Percentiles rank a stretch among this genome's conserved stretches.
phyloP scores from a whole-genome alignment of 2,329 filamentous ascomycete genomes.

The Scedosporium minutisporum region DNA sequence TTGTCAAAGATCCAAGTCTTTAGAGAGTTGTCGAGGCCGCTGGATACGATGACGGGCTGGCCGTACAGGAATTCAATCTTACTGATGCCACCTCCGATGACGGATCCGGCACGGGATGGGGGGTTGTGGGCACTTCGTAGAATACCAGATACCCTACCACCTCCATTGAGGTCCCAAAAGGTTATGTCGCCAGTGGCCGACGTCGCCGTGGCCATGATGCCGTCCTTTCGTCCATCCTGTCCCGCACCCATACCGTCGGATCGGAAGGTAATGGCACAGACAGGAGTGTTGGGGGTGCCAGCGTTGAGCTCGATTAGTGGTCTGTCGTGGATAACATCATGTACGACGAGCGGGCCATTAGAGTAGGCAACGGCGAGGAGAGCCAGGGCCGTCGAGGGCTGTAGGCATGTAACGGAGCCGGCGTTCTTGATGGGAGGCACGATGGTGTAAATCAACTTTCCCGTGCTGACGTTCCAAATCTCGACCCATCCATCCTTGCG shows the following conservation, averaged over 20 bases:
- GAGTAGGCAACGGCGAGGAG: conserved; percentile 82
- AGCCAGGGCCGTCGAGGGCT: conserved; percentile 75
- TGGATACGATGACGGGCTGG: conserved; percentile 82
- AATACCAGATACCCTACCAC: conserved; percentile 76
- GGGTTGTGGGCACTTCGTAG: conserved; percentile 82
- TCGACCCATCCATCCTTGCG: conserved; percentile 82
- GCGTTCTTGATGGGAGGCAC: conserved; percentile 62
- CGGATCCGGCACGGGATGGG: conserved; percentile 42
- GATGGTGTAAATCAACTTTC: conserved; percentile 83
- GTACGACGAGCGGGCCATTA: conserved; percentile 67
- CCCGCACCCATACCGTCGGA: conserved; percentile 84
- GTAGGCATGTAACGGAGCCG: conserved; percentile 77
- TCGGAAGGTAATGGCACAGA: conserved; percentile 81
- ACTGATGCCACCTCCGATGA: conserved; percentile 68
- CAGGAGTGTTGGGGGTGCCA: conserved; percentile 51
- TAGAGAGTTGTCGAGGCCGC: conserved; percentile 84
- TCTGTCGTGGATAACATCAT: conserved; percentile 73
- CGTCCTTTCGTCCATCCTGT: conserved; percentile 72
- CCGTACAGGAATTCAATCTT: conserved; percentile 82
- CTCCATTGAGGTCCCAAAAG: conserved; percentile 90
- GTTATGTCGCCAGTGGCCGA: conserved; percentile 75
- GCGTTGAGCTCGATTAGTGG: conserved; percentile 59
- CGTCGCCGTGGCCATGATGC: conserved; percentile 90
- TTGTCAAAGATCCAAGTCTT: conserved; percentile 97
- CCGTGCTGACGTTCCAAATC: conserved; percentile 95